These are phyloP conservation scores for Trypanosoma rangeli DNA, from an alignment of 208 protist species.

Conservation along the genomic window DNA sequence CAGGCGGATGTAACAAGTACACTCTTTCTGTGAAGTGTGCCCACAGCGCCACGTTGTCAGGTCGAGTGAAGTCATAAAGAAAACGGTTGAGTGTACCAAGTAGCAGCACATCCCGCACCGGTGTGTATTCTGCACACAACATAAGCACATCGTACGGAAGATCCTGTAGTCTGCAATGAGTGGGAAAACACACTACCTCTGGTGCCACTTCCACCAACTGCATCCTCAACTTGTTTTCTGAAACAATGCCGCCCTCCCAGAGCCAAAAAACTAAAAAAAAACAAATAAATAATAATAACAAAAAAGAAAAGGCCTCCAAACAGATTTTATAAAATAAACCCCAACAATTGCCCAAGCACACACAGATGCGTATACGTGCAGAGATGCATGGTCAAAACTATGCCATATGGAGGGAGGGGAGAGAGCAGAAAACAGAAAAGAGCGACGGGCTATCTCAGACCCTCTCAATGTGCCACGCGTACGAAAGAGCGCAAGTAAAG, in stretches of 20 bases:
- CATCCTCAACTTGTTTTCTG: background rate
- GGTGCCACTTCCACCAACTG: background rate
- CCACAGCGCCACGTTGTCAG: constrained; percentile 22
- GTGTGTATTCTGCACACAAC: constrained; percentile 18
- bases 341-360: background rate
- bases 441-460: constrained; percentile 21
- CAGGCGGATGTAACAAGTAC: constrained; percentile 17
- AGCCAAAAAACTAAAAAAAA: background rate
- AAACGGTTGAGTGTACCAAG: constrained; percentile 24
- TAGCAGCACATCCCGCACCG: constrained; percentile 22
- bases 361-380: background rate
- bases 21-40: constrained; percentile 28
- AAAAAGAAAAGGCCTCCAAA: background rate
- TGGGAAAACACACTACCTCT: background rate
- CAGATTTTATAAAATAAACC: background rate
- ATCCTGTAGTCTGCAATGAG: constrained; percentile 10
- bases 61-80: constrained; percentile 5
- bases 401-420: background rate
- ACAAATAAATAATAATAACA: constrained; percentile 7
- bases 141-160: constrained; percentile 27
- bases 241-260: background rate
- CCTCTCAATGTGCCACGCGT: constrained; percentile 30
- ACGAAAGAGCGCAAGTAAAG: constrained; percentile 23
- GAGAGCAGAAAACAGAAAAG: background rate
- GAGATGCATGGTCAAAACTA: background rate